Evolutionary conservation across 2,329 filamentous ascomycete genomes (phyloP).

Genomic region (Phialophora expanda): DNA sequence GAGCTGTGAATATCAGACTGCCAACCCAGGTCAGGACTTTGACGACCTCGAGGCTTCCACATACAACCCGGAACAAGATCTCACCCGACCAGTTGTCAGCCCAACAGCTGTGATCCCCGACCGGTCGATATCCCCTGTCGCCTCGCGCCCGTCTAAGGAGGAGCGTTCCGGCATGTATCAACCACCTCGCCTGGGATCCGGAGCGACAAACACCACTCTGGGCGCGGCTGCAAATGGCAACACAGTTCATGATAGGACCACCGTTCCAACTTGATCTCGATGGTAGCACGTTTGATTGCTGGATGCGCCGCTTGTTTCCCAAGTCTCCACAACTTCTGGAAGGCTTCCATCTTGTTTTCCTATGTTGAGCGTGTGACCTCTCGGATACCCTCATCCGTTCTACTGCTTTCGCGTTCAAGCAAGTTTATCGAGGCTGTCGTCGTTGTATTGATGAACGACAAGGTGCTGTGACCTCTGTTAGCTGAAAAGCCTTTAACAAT

Average conservation of each 20-base stretch:
- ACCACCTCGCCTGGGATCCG: constrained; percentile 17
- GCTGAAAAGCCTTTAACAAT: background rate
- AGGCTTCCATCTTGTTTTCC: background rate
- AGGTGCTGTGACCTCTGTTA: background rate
- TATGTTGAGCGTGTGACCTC: background rate
- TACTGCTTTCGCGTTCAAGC: constrained; percentile 21
- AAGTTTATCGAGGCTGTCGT: background rate
- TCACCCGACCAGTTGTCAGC: constrained; percentile 37
- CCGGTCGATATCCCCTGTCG: constrained; percentile 19
- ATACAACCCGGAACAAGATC: constrained; percentile 37
- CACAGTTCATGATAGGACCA: constrained; percentile 26
- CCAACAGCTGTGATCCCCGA: constrained; percentile 35
- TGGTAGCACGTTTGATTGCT: background rate
- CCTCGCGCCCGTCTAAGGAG: constrained; percentile 27
- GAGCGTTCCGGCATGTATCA: constrained; percentile 22
- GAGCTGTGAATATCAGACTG: constrained; percentile 50
- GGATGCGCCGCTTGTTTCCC: background rate
- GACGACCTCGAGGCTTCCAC: constrained; percentile 39
- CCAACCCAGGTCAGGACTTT: constrained; percentile 61
- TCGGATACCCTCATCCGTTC: background rate
- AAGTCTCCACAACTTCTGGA: constrained; percentile 1
- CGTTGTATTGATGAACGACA: background rate
- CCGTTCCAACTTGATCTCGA: constrained; percentile 5
- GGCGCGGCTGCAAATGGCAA: constrained; percentile 10
- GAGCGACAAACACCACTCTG: constrained; percentile 12